These are phyloP conservation scores for Thalassiosira sp. DNA, from an alignment of 352 stramenopile genomes.

Conservation along the genomic window DNA sequence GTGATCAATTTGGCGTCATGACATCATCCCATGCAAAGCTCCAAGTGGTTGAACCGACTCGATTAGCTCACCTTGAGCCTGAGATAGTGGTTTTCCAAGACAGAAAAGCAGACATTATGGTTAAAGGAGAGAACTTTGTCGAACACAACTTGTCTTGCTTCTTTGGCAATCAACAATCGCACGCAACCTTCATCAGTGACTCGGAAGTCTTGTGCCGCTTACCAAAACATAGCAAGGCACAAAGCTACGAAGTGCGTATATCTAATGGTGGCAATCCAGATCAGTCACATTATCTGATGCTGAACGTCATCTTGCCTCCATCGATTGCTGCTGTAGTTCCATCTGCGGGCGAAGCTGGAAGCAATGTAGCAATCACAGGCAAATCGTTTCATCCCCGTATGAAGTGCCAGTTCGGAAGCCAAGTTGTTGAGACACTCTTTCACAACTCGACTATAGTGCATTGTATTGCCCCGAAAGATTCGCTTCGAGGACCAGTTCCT, in stretches of 20 bases:
- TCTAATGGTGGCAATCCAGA: constrained; percentile 31
- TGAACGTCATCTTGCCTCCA: constrained; percentile 32
- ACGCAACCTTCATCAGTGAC: constrained; percentile 26
- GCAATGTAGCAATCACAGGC: constrained; percentile 35
- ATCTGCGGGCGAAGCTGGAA: constrained; percentile 25
- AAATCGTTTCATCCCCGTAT: constrained; percentile 47
- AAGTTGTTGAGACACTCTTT: constrained; percentile 25
- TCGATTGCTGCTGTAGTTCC: constrained; percentile 39
- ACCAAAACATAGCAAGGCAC: neutral
- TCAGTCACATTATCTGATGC: constrained; percentile 5
- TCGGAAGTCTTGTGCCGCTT: constrained; percentile 42
- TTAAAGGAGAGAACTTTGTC: constrained; percentile 46
- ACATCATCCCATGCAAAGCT: constrained; percentile 25
- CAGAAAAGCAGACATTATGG: constrained; percentile 25
- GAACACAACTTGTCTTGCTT: constrained; percentile 41
- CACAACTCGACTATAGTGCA: constrained; percentile 39
- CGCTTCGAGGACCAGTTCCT: constrained; percentile 11
- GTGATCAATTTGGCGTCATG: constrained; percentile 25
- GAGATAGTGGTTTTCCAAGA: constrained; percentile 13
- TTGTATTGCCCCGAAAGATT: constrained; percentile 11
- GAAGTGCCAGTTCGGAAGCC: constrained; percentile 36
- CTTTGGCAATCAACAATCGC: constrained; percentile 22
- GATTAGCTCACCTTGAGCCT: constrained; percentile 35
- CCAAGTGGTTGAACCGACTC: constrained; percentile 36
- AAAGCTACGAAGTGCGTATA: constrained; percentile 40